Evolutionary conservation across 768 basidiomycete genomes (phyloP).

Genomic region (Pleurotus cornucopiae): DNA sequence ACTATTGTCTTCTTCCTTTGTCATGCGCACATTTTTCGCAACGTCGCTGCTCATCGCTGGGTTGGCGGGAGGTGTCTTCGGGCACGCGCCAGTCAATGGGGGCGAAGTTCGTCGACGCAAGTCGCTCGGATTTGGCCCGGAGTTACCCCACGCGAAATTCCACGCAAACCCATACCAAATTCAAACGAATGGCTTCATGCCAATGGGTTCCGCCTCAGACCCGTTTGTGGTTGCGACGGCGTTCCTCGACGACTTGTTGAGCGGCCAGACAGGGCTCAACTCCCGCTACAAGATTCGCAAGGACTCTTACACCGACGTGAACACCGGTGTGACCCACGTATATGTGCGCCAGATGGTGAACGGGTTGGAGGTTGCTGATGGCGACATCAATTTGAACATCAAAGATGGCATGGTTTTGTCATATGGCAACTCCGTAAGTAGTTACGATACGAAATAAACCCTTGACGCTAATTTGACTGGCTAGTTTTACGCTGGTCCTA

Average conservation of each 20-base stretch:
- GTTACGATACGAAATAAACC: neutral
- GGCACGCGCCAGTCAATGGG: conserved; percentile 34
- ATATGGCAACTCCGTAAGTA: conserved; percentile 78
- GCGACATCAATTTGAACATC: conserved; percentile 92
- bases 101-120: conserved; percentile 52
- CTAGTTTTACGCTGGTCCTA: conserved; percentile 74
- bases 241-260: conserved; percentile 53
- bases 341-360: conserved; percentile 83
- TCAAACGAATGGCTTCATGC: conserved; percentile 35
- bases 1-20: conserved; percentile 3
- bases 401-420: conserved; percentile 80
- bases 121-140: conserved; percentile 86
- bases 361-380: conserved; percentile 85
- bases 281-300: conserved; percentile 59
- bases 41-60: conserved; percentile 59
- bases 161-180: conserved; percentile 44
- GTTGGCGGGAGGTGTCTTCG: conserved; percentile 53
- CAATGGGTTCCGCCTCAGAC: conserved; percentile 34
- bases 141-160: conserved; percentile 70
- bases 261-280: conserved; percentile 29
- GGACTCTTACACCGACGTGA: conserved; percentile 84
- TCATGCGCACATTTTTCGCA: conserved; percentile 64
- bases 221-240: conserved; percentile 58
- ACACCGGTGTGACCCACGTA: conserved; percentile 85
- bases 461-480: neutral